Conservation (phyloP, 352 stramenopile species). For the Globisporangium uncinulatum region DNA sequence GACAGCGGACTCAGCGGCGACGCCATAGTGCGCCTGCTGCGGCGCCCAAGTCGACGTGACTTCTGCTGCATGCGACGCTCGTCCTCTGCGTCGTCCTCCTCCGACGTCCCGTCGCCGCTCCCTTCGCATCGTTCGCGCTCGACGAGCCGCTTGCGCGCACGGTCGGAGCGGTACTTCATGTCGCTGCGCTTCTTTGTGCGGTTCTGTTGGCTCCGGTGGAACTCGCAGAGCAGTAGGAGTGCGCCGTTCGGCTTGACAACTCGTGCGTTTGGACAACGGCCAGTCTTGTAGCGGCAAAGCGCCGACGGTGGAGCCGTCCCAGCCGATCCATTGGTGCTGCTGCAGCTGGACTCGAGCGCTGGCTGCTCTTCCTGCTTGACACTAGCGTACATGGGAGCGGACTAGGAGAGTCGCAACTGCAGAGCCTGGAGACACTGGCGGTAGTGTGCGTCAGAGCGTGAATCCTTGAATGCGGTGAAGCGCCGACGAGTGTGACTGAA, state of each 20-base stretch:
- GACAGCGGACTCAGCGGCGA: neutral
- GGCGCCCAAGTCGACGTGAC: neutral
- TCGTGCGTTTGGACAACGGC: slow-evolving; percentile 58
- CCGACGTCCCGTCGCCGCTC: neutral
- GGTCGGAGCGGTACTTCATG: slow-evolving; percentile 70
- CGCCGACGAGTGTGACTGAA: too few species aligned
- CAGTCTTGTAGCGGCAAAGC: slow-evolving; percentile 79
- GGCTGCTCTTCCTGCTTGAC: too few species aligned
- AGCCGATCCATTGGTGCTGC: neutral
- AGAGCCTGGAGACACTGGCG: too few species aligned
- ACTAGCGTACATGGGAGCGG: too few species aligned
- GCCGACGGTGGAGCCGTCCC: neutral
- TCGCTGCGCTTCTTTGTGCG: slow-evolving; percentile 85
- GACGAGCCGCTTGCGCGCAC: slow-evolving; percentile 47
- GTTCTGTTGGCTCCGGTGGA: slow-evolving; percentile 79
- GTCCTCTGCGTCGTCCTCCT: neutral
- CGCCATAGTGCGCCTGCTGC: neutral
- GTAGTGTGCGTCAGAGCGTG: too few species aligned
- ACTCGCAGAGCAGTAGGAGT: slow-evolving; percentile 71
- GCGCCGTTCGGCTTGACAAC: slow-evolving; percentile 74
- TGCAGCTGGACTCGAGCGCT: neutral
- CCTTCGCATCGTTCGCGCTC: slow-evolving; percentile 19
- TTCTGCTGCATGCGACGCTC: neutral
- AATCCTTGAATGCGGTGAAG: too few species aligned
- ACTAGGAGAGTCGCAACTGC: too few species aligned